Percentiles rank a stretch among this genome's conserved stretches.
phyloP scores from a whole-genome alignment of 225 moss, liverwort and hornwort species.

The Marchantia polymorpha region DNA sequence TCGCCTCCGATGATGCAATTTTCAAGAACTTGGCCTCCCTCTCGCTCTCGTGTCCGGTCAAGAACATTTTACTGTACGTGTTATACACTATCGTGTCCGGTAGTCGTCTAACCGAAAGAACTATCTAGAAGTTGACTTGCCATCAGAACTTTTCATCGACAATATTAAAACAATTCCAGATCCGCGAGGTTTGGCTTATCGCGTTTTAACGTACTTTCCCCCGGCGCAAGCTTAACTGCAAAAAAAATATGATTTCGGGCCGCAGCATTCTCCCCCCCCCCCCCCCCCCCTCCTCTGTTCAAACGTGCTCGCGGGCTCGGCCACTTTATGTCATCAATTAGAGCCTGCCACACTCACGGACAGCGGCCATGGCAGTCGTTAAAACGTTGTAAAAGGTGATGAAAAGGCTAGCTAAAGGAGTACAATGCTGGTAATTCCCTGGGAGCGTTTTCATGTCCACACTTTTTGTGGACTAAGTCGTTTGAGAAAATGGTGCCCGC shows the following conservation, averaged over 20 bases:
- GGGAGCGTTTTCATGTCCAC: neutral
- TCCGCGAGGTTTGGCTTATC: neutral
- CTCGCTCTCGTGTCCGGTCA: neutral
- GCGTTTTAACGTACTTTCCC: neutral
- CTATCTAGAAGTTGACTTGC: neutral
- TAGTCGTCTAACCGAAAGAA: neutral
- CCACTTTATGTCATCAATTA: too few relatives aligned
- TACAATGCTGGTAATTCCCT: neutral
- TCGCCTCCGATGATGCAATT: neutral
- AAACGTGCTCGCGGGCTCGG: neutral
- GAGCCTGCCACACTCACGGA: neutral
- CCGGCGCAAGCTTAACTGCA: too few relatives aligned
- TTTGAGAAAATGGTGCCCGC: neutral
- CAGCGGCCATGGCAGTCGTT: neutral
- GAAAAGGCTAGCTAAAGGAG: neutral
- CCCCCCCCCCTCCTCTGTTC: neutral
- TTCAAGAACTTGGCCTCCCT: neutral
- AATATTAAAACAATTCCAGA: neutral
- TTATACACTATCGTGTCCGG: too few relatives aligned
- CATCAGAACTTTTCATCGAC: neutral
- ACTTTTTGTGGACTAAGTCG: neutral
- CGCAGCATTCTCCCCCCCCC: too few relatives aligned
- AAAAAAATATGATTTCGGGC: too few relatives aligned
- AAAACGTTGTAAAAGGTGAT: neutral
- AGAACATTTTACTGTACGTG: neutral